Conservation (phyloP, 2,329 filamentous ascomycete species). For the Scytalidium sp. region DNA sequence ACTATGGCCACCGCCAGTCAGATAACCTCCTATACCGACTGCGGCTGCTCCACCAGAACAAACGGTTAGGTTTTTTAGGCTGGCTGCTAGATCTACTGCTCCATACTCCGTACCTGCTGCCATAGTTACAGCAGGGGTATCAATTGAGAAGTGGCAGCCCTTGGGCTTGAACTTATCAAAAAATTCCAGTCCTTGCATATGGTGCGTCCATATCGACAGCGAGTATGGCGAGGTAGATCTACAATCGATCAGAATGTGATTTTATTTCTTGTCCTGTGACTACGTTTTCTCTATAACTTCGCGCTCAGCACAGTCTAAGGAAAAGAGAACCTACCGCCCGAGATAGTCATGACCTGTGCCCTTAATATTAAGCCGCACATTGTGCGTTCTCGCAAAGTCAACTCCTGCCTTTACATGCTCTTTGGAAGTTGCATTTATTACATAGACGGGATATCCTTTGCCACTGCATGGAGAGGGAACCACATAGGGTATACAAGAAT, state of each 20-base stretch:
- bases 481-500: conserved; percentile 43
- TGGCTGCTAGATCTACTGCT: conserved; percentile 44
- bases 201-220: conserved; percentile 51
- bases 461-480: conserved; percentile 34
- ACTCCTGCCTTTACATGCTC: conserved; percentile 24
- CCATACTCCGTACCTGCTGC: conserved; percentile 51
- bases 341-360: conserved; percentile 42
- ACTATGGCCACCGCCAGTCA: conserved; percentile 60
- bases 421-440: conserved; percentile 27
- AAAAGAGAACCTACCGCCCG: conserved; percentile 15
- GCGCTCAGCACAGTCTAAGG: conserved; percentile 21
- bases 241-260: conserved; percentile 30
- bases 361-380: conserved; percentile 35
- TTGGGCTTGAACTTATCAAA: conserved; percentile 40
- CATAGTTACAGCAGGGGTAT: conserved; percentile 47
- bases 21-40: conserved; percentile 59
- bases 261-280: neutral
- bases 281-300: neutral
- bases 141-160: conserved; percentile 39
- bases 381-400: conserved; percentile 31
- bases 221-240: conserved; percentile 38
- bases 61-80: conserved; percentile 42
- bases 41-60: conserved; percentile 53
- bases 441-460: conserved; percentile 37
- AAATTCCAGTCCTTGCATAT: conserved; percentile 38